Evolutionary conservation across 192 early-diverging fungal genomes (phyloP).

Genomic region (Gaertneriomyces semiglobifer): DNA sequence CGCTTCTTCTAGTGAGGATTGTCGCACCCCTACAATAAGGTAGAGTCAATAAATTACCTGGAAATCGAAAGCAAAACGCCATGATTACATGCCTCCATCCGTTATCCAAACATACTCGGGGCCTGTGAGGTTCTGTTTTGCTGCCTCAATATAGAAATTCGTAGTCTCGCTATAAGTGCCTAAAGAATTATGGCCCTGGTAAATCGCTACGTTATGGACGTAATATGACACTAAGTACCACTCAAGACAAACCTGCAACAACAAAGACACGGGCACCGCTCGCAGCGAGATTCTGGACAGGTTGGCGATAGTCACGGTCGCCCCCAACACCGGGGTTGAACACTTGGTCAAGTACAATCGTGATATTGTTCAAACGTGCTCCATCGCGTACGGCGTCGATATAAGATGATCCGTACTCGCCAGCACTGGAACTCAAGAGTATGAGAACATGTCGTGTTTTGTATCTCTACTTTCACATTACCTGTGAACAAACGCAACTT

Average conservation of each 20-base stretch:
- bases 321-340: neutral
- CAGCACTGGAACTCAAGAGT: neutral
- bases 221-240: neutral
- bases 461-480: neutral
- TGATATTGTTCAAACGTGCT: constrained; percentile 1
- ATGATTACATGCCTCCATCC: neutral
- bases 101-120: constrained; percentile 8
- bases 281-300: neutral
- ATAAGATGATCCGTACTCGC: constrained; percentile 7
- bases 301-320: neutral
- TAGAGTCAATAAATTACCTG: neutral
- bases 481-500: constrained; percentile 3
- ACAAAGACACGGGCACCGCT: constrained; percentile 2
- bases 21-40: neutral
- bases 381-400: neutral
- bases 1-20: neutral
- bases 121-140: neutral
- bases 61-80: too few species aligned
- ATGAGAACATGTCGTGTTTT: too few species aligned
- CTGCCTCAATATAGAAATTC: neutral
- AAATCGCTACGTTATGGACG: neutral
- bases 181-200: too few species aligned
- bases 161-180: too few species aligned
- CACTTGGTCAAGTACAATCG: neutral
- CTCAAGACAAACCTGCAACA: neutral